These are phyloP conservation scores for Torulaspora maleeae DNA, from an alignment of 805 yeast genomes.

Conservation along the genomic window DNA sequence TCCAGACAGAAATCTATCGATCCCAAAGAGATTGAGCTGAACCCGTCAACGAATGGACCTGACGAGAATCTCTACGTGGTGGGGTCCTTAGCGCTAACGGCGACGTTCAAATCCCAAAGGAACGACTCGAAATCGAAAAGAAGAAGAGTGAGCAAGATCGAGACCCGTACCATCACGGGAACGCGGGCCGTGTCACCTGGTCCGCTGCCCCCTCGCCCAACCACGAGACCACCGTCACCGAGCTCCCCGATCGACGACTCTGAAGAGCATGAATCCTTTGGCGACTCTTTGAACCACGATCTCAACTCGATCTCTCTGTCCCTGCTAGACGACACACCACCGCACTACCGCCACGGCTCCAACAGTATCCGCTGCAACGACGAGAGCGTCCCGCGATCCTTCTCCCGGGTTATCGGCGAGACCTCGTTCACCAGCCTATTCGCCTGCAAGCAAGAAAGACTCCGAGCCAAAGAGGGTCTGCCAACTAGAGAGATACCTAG, in stretches of 20 bases:
- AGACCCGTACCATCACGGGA: not conserved
- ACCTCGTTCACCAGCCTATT: slow-evolving; percentile 9
- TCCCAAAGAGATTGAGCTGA: slow-evolving; percentile 25
- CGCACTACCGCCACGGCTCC: slow-evolving; percentile 10
- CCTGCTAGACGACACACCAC: slow-evolving; percentile 9
- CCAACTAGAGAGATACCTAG: slow-evolving; percentile 5
- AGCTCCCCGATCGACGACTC: not conserved
- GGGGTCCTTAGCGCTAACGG: slow-evolving; percentile 21
- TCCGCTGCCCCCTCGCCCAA: not conserved
- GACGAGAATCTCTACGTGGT: slow-evolving; percentile 15
- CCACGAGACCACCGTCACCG: not conserved
- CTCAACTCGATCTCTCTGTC: slow-evolving; percentile 15
- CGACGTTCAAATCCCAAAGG: slow-evolving; percentile 9
- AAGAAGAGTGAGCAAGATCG: slow-evolving; percentile 2
- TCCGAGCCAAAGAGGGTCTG: not conserved
- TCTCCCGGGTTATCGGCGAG: slow-evolving; percentile 12
- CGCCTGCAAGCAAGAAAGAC: slow-evolving; percentile 1
- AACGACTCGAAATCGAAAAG: slow-evolving; percentile 1
- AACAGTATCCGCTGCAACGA: slow-evolving; percentile 7
- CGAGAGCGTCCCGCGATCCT: slow-evolving; percentile 14
- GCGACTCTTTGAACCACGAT: slow-evolving; percentile 6
- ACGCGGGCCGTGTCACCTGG: not conserved
- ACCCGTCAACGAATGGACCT: slow-evolving; percentile 5
- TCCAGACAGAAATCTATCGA: slow-evolving; percentile 16
- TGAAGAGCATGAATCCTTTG: slow-evolving; percentile 1